Evolutionary conservation across 805 yeast genomes (phyloP).

Genomic region (Lipomyces mesembrius): DNA sequence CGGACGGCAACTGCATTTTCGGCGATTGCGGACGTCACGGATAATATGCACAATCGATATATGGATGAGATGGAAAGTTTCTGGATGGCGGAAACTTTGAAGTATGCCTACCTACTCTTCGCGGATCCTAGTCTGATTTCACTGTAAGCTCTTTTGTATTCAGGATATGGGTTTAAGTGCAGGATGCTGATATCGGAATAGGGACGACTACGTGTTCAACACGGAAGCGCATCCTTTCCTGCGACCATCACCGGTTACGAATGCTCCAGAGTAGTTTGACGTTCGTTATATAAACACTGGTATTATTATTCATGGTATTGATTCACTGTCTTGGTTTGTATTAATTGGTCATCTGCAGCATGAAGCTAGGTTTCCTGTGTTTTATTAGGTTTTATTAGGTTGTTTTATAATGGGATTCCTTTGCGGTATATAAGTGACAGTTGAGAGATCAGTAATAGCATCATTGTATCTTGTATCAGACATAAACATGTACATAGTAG

Average conservation of each 20-base stretch:
- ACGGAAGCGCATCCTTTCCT: conserved; percentile 66
- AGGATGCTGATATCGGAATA: background rate
- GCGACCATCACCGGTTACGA: conserved; percentile 34
- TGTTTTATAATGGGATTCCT: background rate
- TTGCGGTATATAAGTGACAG: background rate
- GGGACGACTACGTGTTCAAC: conserved; percentile 60
- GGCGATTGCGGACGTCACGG: conserved; percentile 51
- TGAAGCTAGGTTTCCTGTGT: background rate
- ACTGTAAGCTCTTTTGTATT: conserved; percentile 38
- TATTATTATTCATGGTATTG: background rate
- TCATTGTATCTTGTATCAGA: background rate
- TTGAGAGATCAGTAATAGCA: background rate
- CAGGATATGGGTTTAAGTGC: background rate
- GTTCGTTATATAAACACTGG: background rate
- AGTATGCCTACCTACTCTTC: conserved; percentile 58
- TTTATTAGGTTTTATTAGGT: background rate
- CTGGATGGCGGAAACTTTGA: conserved; percentile 65
- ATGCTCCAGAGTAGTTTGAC: conserved; percentile 17
- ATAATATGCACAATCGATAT: conserved; percentile 40
- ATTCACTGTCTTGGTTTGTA: background rate
- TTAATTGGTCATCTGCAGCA: background rate
- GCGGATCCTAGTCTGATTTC: conserved; percentile 50
- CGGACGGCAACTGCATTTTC: conserved; percentile 47
- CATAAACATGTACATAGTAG: background rate
- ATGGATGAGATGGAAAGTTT: conserved; percentile 47